A percentile compares a stretch with the other conserved stretches of the same genome.
Evolutionary conservation across 352 stramenopile species (phyloP).

Genomic region (Peronospora belbahrii): DNA sequence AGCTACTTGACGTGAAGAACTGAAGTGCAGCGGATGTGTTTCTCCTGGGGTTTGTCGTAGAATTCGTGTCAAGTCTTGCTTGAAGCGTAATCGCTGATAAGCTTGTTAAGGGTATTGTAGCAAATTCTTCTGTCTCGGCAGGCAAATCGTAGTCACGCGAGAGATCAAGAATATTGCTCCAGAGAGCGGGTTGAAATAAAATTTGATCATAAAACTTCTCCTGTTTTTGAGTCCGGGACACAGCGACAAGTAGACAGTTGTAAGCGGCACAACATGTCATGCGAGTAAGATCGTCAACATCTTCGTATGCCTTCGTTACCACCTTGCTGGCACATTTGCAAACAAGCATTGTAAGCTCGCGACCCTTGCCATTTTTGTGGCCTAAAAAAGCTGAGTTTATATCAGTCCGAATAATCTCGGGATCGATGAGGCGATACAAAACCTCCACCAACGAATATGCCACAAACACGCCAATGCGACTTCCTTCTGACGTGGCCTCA

Average conservation of each 20-base stretch:
- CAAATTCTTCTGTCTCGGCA: conserved; percentile 45
- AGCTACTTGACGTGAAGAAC: conserved; percentile 71
- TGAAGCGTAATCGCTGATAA: conserved; percentile 30
- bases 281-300: conserved; percentile 29
- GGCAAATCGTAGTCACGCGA: conserved; percentile 33
- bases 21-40: conserved; percentile 31
- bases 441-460: conserved; percentile 60
- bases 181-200: conserved; percentile 65
- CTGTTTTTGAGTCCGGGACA: conserved; percentile 77
- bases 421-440: conserved; percentile 52
- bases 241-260: conserved; percentile 61
- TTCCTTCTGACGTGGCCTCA: conserved; percentile 28
- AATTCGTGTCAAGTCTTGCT: conserved; percentile 14
- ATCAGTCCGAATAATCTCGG: conserved; percentile 50
- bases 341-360: conserved; percentile 80
- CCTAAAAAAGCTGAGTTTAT: conserved; percentile 70
- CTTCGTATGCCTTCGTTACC: conserved; percentile 39
- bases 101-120: conserved; percentile 45
- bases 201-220: conserved; percentile 86
- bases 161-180: conserved; percentile 57
- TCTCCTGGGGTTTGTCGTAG: conserved; percentile 3
- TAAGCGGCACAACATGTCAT: conserved; percentile 63
- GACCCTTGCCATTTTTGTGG: conserved; percentile 59
- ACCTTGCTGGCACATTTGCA: conserved; percentile 80
- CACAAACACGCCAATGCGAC: conserved; percentile 41